These are phyloP conservation scores for Penicillium ucsense DNA, from an alignment of 495 filamentous ascomycete genomes.

Conservation along the genomic window DNA sequence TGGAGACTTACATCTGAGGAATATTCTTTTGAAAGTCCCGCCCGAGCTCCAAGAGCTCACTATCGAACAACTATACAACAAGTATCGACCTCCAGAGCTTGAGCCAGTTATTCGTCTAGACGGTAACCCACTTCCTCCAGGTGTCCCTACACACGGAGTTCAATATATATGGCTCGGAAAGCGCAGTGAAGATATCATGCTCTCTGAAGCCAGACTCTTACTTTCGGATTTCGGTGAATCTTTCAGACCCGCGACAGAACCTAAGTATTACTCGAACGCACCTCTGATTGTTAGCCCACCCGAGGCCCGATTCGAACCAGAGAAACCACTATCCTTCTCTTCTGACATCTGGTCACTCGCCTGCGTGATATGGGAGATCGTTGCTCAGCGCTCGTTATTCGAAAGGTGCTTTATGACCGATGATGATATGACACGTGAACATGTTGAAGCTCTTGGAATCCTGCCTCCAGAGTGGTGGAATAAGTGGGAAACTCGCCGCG, in stretches of 20 bases:
- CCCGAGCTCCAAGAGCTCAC: slow-evolving; percentile 15
- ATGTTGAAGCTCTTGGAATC: neutral
- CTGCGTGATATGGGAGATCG: neutral
- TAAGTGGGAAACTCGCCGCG: neutral
- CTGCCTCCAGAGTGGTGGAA: neutral
- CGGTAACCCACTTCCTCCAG: slow-evolving; percentile 5
- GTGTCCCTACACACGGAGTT: slow-evolving; percentile 11
- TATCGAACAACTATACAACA: slow-evolving; percentile 18
- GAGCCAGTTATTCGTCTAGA: slow-evolving; percentile 14
- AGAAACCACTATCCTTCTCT: neutral
- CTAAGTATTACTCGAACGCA: slow-evolving; percentile 12
- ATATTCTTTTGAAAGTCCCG: slow-evolving; percentile 18
- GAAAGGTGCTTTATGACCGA: neutral
- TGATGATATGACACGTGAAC: neutral
- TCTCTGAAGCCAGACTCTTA: slow-evolving; percentile 12
- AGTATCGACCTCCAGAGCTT: slow-evolving; percentile 18
- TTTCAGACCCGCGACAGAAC: slow-evolving; percentile 12
- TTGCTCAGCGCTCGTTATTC: neutral
- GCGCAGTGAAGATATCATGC: slow-evolving; percentile 8
- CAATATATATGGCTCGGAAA: slow-evolving; percentile 14
- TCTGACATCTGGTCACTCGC: neutral
- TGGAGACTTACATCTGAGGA: slow-evolving; percentile 20
- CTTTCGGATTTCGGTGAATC: slow-evolving; percentile 28
- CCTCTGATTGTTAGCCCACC: slow-evolving; percentile 8
- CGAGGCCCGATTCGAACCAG: neutral